Conservation (phyloP, 2,329 filamentous ascomycete species). For the Colletotrichum brevisporum region DNA sequence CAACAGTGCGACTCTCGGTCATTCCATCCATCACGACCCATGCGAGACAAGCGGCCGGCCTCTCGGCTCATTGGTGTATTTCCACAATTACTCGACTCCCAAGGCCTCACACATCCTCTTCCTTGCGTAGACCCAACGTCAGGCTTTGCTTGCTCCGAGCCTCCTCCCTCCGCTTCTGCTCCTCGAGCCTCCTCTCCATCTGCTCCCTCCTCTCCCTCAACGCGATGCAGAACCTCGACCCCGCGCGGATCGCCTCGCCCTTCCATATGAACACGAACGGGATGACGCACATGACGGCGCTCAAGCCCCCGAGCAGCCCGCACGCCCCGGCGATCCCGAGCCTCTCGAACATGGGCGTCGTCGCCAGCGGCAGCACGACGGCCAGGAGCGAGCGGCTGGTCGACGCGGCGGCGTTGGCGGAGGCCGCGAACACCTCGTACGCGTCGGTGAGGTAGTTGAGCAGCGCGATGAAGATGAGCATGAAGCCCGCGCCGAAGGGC, state of each 20-base stretch:
- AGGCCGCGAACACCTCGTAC: conserved; percentile 73
- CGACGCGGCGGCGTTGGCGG: conserved; percentile 43
- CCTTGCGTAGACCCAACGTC: background rate
- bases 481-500: conserved; percentile 73
- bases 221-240: conserved; percentile 74
- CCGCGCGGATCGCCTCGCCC: conserved; percentile 67
- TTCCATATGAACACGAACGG: conserved; percentile 70
- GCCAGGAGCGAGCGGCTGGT: conserved; percentile 41
- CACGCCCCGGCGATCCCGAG: conserved; percentile 66
- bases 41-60: too few species aligned
- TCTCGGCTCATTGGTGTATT: too few species aligned
- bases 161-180: conserved; percentile 49
- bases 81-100: too few species aligned
- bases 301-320: conserved; percentile 65
- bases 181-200: conserved; percentile 56
- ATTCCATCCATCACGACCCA: too few species aligned
- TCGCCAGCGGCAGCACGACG: conserved; percentile 68
- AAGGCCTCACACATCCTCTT: conserved; percentile 14
- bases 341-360: conserved; percentile 62
- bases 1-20: too few species aligned
- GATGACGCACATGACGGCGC: conserved; percentile 63
- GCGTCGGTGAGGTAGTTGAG: conserved; percentile 77
- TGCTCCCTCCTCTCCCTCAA: conserved; percentile 66
- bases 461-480: conserved; percentile 74
- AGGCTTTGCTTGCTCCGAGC: background rate